Conservation (phyloP, 1,284 basidiomycete species). For the Sanghuangporus sanghuang region DNA sequence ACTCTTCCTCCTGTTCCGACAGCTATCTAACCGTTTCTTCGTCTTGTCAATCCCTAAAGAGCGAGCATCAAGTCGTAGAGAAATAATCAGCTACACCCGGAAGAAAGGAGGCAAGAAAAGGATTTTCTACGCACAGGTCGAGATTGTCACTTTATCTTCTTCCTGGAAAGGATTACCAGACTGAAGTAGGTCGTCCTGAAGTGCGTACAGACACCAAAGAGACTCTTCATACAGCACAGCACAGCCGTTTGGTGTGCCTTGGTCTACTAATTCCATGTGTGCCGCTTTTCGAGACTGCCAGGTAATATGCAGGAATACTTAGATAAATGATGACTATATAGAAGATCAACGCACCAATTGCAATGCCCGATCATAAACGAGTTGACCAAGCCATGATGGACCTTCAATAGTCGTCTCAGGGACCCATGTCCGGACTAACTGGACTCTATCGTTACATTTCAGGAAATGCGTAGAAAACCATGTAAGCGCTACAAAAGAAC, state of each 20-base stretch:
- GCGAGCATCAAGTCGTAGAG: neutral
- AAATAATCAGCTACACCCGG: neutral
- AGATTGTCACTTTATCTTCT: constrained; percentile 77
- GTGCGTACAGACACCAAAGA: constrained; percentile 85
- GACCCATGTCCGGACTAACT: constrained; percentile 77
- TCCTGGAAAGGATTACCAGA: constrained; percentile 79
- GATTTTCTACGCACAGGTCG: constrained; percentile 55
- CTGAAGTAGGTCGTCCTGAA: constrained; percentile 88
- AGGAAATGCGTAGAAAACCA: constrained; percentile 79
- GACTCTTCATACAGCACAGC: constrained; percentile 94
- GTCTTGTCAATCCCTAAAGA: constrained; percentile 72
- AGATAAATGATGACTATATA: neutral
- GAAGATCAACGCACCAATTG: constrained; percentile 42
- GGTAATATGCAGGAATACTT: neutral
- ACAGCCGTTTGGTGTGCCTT: constrained; percentile 76
- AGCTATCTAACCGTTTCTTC: constrained; percentile 70
- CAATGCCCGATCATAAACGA: constrained; percentile 78
- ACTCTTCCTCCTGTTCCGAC: constrained; percentile 30
- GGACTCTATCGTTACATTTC: constrained; percentile 71
- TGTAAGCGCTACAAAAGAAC: constrained; percentile 43
- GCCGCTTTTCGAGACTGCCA: constrained; percentile 86
- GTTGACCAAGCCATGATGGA: constrained; percentile 71
- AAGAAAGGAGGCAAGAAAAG: constrained; percentile 18
- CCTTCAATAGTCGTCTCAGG: constrained; percentile 68
- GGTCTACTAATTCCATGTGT: constrained; percentile 83